These are phyloP conservation scores for Stagonosporopsis vannaccii DNA, from an alignment of 2,329 filamentous ascomycete species.

Conservation along the genomic window DNA sequence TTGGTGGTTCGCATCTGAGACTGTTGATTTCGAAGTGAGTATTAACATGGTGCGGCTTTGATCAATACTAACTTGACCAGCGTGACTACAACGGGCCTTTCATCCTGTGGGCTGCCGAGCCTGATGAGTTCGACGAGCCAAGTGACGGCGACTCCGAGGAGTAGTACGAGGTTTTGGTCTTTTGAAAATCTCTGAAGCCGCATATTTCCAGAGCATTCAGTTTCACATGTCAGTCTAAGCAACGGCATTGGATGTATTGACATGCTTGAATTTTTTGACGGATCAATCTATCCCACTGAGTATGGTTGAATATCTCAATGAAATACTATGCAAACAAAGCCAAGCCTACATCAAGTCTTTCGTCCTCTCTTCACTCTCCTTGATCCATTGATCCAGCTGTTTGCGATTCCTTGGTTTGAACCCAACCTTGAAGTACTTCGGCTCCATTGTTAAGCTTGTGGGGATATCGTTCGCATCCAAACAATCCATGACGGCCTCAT, in stretches of 20 bases:
- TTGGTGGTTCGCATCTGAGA: constrained; percentile 53
- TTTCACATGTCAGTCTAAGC: neutral
- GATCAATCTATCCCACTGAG: neutral
- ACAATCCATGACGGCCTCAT: constrained; percentile 55
- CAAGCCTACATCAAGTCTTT: constrained; percentile 45
- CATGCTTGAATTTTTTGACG: neutral
- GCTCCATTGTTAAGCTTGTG: constrained; percentile 58
- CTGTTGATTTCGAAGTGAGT: constrained; percentile 31
- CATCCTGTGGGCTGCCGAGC: constrained; percentile 47
- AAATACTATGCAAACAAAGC: neutral
- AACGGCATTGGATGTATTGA: neutral
- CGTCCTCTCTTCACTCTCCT: constrained; percentile 56
- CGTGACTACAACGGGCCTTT: constrained; percentile 36
- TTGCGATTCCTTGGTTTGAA: constrained; percentile 53
- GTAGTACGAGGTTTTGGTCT: neutral
- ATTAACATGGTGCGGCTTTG: neutral
- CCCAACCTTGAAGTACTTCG: constrained; percentile 60
- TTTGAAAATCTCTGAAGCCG: neutral
- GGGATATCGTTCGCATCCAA: constrained; percentile 57
- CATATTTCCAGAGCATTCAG: neutral
- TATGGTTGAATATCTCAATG: neutral
- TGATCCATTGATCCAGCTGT: constrained; percentile 56
- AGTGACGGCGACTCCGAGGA: neutral
- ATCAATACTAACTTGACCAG: constrained; percentile 22
- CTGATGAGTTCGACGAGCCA: constrained; percentile 8